Evolutionary conservation across 2,329 filamentous ascomycete genomes (phyloP).

Genomic region (Stagonosporopsis cucurbitacearum): DNA sequence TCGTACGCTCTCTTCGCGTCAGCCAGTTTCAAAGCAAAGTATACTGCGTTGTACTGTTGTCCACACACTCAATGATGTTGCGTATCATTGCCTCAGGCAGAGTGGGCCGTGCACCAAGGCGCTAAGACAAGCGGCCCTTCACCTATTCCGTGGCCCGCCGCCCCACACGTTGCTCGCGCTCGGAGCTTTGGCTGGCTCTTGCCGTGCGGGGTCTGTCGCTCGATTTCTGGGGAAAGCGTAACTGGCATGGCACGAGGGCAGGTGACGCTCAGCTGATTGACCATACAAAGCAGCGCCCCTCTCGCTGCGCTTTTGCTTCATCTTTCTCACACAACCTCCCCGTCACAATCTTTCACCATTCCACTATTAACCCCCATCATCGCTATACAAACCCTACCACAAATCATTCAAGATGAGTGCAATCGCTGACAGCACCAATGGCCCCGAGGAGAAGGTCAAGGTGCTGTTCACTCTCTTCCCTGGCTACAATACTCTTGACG

Average conservation of each 20-base stretch:
- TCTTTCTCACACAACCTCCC: slow-evolving; percentile 28
- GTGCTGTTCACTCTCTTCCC: slow-evolving; percentile 66
- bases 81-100: slow-evolving; percentile 23
- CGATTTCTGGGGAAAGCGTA: slow-evolving; percentile 34
- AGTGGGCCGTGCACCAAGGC: slow-evolving; percentile 7
- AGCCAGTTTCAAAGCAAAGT: not conserved
- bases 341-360: slow-evolving; percentile 24
- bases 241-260: slow-evolving; percentile 29
- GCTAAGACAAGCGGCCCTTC: slow-evolving; percentile 22
- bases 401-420: slow-evolving; percentile 49
- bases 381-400: slow-evolving; percentile 22
- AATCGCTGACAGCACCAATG: slow-evolving; percentile 48
- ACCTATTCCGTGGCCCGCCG: slow-evolving; percentile 24
- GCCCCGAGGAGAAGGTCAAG: slow-evolving; percentile 65
- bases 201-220: slow-evolving; percentile 30
- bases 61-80: slow-evolving; percentile 7
- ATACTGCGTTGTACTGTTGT: not conserved
- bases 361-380: slow-evolving; percentile 26
- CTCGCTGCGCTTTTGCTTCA: slow-evolving; percentile 15
- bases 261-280: slow-evolving; percentile 31
- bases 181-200: slow-evolving; percentile 23
- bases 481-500: slow-evolving; percentile 64
- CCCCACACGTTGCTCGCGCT: slow-evolving; percentile 27
- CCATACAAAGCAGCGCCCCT: slow-evolving; percentile 11
- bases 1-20: too few species aligned